Conservation (phyloP, 768 basidiomycete genomes). For the Daedalea quercina region DNA sequence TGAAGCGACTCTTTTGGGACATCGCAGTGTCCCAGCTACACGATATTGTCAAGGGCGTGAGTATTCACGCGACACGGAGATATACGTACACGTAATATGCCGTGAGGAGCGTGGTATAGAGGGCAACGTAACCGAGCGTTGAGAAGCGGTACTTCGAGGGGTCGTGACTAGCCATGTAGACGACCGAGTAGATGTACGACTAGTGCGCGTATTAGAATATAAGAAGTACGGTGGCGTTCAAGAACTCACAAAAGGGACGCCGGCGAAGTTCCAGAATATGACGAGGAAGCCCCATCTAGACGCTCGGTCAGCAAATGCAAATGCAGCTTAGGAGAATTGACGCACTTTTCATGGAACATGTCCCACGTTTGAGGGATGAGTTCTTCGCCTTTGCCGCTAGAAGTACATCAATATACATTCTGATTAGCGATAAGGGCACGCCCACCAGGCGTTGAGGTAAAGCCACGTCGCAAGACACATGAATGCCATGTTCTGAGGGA, state of each 20-base stretch:
- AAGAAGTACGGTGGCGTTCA: background rate
- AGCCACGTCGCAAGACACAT: constrained; percentile 94
- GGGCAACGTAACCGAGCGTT: constrained; percentile 59
- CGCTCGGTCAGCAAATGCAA: too few species aligned
- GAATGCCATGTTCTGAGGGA: constrained; percentile 82
- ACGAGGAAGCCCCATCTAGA: constrained; percentile 94
- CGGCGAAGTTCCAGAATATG: constrained; percentile 97
- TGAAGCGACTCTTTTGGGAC: constrained; percentile 96
- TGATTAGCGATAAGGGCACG: background rate
- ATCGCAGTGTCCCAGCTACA: constrained; percentile 87
- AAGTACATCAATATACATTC: constrained; percentile 2
- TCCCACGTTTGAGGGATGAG: constrained; percentile 98
- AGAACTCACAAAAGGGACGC: constrained; percentile 79
- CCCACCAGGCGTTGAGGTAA: constrained; percentile 93
- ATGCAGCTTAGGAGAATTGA: constrained; percentile 1
- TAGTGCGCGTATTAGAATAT: constrained; percentile 7
- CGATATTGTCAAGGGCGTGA: background rate
- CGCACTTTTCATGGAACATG: constrained; percentile 96
- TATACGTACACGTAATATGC: constrained; percentile 78
- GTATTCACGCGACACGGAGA: constrained; percentile 2
- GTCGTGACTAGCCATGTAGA: constrained; percentile 96
- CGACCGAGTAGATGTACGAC: constrained; percentile 91
- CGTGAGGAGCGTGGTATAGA: constrained; percentile 71
- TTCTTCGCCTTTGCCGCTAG: constrained; percentile 86
- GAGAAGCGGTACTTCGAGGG: constrained; percentile 85